A percentile compares a stretch with the other conserved stretches of the same genome.
These are phyloP conservation scores for Thielaviopsis punctulata DNA, from an alignment of 2,329 filamentous ascomycete genomes.

Conservation along the genomic window DNA sequence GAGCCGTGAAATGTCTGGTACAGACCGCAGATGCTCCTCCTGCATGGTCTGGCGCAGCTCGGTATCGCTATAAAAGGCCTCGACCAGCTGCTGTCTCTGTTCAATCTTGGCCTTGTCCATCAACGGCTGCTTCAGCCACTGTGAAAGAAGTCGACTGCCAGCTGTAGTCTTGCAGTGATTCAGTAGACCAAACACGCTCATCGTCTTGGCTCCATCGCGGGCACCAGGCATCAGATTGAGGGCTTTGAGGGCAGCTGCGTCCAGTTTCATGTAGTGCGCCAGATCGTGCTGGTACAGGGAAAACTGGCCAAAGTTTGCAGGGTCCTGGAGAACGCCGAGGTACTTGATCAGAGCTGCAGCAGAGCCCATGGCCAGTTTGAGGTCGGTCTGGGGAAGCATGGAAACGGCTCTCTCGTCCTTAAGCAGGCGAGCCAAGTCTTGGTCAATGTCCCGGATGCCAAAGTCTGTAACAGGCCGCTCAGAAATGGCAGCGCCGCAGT, in stretches of 20 bases:
- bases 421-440: slow-evolving; percentile 73
- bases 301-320: slow-evolving; percentile 92
- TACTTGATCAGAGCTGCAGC: slow-evolving; percentile 91
- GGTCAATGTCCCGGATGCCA: slow-evolving; percentile 80
- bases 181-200: slow-evolving; percentile 85
- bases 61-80: slow-evolving; percentile 85
- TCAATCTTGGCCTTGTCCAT: slow-evolving; percentile 86
- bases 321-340: slow-evolving; percentile 72
- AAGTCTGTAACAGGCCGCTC: slow-evolving; percentile 67
- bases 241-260: slow-evolving; percentile 83
- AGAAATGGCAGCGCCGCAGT: slow-evolving; percentile 76
- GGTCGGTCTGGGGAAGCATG: slow-evolving; percentile 70
- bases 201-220: slow-evolving; percentile 86
- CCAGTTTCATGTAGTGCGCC: slow-evolving; percentile 94
- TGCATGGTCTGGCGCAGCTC: slow-evolving; percentile 91
- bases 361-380: slow-evolving; percentile 92
- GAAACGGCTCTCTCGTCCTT: slow-evolving; percentile 69
- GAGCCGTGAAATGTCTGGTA: slow-evolving; percentile 84
- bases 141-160: slow-evolving; percentile 73
- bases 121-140: slow-evolving; percentile 94
- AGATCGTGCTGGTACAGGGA: slow-evolving; percentile 94
- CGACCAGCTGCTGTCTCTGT: slow-evolving; percentile 80
- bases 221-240: slow-evolving; percentile 95
- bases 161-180: slow-evolving; percentile 97
- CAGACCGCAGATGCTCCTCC: slow-evolving; percentile 81